Base-by-base conservation (phyloP, 2,329 filamentous ascomycete species). In the Aspergillus sergii region DNA sequence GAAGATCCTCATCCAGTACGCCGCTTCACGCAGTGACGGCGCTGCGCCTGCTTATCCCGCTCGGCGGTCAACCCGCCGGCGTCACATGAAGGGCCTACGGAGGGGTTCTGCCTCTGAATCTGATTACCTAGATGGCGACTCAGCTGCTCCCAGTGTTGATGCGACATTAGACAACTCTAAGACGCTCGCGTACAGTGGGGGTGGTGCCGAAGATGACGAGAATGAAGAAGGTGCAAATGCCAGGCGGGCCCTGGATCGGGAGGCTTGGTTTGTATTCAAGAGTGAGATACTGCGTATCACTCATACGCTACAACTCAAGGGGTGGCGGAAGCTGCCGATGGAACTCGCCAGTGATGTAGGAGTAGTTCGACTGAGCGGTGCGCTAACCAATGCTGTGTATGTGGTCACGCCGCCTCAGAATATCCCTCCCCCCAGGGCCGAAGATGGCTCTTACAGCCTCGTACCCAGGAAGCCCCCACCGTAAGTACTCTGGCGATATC, bases 361-460 rank as follows among this genome's bases (percentile, higher is more conserved):
- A 60, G 77, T 83, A 62, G 72, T 82, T 43, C 75, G 82, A 45
- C 75, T 85, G 46, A 97, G 94, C 75, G 95, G 95, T 64, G 95
- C 95, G 10, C 80, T 99, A 69, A 99, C 95, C 23, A 99, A 99
- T 75, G 93, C 94, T 12, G 94, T 99, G 41, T 99, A 98, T 74
- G 93, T 97, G 57, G 93, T 98, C 26, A 91, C 88, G 1, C 94
- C 94, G 1, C 94, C 94, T 0, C 81, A 86, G 45, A 83, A 91
- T 41, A 69, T 93, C 12, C 79, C 82, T 39, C 68, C 76, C 19
- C 71, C 74, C n/a, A 77, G 75, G 43, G 72, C 73, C n/a, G 75
- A 76, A 36, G 79, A 82, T 65, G 72, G 73, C 45, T 75, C 76
- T 64, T 72, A 77, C 51, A 75, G 75, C 9, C 67, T 71, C 60